Conservation (phyloP, 805 yeast genomes). For the Metschnikowia kofuensis region DNA sequence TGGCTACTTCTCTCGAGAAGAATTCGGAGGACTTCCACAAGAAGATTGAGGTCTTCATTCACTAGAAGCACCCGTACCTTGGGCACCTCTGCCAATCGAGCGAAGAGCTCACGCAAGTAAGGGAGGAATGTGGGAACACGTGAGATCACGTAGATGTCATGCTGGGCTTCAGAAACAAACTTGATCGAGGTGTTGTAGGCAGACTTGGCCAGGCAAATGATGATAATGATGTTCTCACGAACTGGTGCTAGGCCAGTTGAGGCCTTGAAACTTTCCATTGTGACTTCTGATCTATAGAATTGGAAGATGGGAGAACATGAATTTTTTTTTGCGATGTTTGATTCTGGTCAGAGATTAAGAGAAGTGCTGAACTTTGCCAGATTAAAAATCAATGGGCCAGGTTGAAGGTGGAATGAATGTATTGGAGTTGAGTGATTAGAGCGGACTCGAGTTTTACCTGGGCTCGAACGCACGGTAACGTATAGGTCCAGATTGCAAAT, state of each 20-base stretch:
- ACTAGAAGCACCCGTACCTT: constrained; percentile 9
- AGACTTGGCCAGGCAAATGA: constrained; percentile 12
- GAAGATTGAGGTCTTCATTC: constrained; percentile 7
- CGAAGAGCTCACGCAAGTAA: constrained; percentile 9
- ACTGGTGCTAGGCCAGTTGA: constrained; percentile 1
- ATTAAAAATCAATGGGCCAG: too few relatives aligned
- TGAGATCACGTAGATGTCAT: constrained; percentile 14
- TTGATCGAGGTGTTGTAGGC: constrained; percentile 5
- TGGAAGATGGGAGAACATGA: too few relatives aligned
- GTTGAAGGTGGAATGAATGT: too few relatives aligned
- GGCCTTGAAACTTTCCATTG: neutral
- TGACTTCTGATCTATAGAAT: too few relatives aligned
- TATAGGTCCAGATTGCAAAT: too few relatives aligned
- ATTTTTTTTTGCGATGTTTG: too few relatives aligned
- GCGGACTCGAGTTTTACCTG: too few relatives aligned
- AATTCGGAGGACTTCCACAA: constrained; percentile 9
- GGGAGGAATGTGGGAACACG: constrained; percentile 5
- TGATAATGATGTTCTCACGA: constrained; percentile 7
- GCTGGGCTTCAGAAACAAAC: constrained; percentile 5
- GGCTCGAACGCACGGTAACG: too few relatives aligned
- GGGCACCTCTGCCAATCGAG: constrained; percentile 1
- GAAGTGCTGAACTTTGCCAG: too few relatives aligned
- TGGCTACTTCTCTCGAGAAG: constrained; percentile 1
- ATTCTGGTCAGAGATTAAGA: too few relatives aligned
- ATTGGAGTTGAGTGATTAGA: too few relatives aligned